These are phyloP conservation scores for Karstenula rhodostoma DNA, from an alignment of 2,329 filamentous ascomycete species.

Conservation along the genomic window DNA sequence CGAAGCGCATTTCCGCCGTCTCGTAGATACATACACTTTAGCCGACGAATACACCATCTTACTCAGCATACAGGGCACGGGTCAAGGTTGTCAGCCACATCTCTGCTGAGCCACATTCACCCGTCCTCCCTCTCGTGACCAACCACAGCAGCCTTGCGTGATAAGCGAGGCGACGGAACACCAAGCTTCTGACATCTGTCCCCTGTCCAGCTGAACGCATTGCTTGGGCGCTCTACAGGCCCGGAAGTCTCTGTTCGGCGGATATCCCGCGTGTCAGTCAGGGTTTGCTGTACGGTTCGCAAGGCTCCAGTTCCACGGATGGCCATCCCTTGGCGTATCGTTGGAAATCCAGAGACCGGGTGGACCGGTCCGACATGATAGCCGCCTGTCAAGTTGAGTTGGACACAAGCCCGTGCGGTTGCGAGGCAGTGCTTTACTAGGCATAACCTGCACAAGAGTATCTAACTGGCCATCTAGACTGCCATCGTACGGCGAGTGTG, in stretches of 20 bases:
- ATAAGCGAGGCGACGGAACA: not conserved
- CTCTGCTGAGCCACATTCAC: slow-evolving; percentile 6
- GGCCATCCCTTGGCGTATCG: not conserved
- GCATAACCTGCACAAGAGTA: not conserved
- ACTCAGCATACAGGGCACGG: slow-evolving; percentile 4
- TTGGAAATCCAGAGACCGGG: not conserved
- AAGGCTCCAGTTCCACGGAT: not conserved
- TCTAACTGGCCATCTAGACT: not conserved
- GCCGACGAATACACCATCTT: slow-evolving; percentile 1
- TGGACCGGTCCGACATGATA: not conserved
- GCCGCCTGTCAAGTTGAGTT: not conserved
- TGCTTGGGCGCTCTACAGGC: slow-evolving; percentile 10
- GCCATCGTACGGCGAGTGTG: not conserved
- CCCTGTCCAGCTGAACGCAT: slow-evolving; percentile 8
- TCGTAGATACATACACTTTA: not conserved
- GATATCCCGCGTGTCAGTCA: slow-evolving; percentile 7
- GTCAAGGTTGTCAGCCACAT: not conserved
- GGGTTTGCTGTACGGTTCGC: not conserved
- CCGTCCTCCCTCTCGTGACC: not conserved
- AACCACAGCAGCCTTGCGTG: slow-evolving; percentile 1
- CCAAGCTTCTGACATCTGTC: slow-evolving; percentile 9
- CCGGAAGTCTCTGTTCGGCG: slow-evolving; percentile 3
- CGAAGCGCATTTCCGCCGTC: not conserved
- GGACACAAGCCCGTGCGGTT: not conserved
- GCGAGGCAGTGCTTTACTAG: not conserved